Conservation (phyloP, 2,329 filamentous ascomycete genomes). For the Diaporthe nobilis region DNA sequence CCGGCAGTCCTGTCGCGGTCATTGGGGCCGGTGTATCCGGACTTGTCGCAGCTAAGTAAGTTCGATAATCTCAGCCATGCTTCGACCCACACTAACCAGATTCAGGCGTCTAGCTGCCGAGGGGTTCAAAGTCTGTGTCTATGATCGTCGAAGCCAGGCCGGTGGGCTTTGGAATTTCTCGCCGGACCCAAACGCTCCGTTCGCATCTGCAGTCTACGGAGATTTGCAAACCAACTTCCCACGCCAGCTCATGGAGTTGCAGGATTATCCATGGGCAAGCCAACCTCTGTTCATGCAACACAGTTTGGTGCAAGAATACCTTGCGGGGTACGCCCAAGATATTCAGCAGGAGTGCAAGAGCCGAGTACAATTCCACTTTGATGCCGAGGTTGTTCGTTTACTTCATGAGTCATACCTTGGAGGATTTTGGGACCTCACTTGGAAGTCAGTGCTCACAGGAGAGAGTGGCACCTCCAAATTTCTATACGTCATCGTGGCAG, state of each 20-base stretch:
- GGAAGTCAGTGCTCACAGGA: background rate
- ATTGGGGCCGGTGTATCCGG: slow-evolving; percentile 32
- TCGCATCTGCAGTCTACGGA: slow-evolving; percentile 14
- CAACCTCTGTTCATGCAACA: slow-evolving; percentile 28
- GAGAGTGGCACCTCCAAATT: background rate
- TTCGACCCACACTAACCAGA: background rate
- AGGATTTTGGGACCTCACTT: slow-evolving; percentile 8
- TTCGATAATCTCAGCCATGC: background rate
- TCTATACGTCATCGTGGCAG: background rate
- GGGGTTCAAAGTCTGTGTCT: slow-evolving; percentile 1
- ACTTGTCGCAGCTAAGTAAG: slow-evolving; percentile 6
- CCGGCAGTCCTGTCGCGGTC: background rate
- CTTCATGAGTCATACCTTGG: background rate
- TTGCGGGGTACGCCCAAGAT: background rate
- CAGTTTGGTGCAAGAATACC: slow-evolving; percentile 10
- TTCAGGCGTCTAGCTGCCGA: slow-evolving; percentile 6
- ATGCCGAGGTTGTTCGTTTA: background rate
- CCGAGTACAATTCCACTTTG: background rate
- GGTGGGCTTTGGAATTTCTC: slow-evolving; percentile 30
- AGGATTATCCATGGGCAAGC: slow-evolving; percentile 6
- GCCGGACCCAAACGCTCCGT: background rate
- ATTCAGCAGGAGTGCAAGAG: background rate
- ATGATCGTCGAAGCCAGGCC: background rate
- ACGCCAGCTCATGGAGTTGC: slow-evolving; percentile 34
- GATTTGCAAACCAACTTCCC: slow-evolving; percentile 32